Base-by-base conservation (phyloP, 352 stramenopile genomes). In the Blastocystis hominis region DNA sequence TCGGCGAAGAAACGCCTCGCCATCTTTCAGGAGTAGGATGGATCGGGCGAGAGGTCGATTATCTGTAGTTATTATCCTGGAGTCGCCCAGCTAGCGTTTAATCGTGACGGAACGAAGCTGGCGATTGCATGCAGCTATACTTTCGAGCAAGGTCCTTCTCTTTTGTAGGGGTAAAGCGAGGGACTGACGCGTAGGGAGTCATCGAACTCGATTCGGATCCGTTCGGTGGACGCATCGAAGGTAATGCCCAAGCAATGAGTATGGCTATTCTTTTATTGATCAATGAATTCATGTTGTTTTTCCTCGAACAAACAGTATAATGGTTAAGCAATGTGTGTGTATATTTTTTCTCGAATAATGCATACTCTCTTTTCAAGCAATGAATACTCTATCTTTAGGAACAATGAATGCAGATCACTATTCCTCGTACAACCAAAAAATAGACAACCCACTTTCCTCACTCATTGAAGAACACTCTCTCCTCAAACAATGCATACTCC, bases 101-200 rank as follows among this genome's bases (percentile, higher is more conserved):
- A 95, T 88, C 89, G 92, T 76, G 94, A 98, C 89, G 96, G 96
- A 79, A 94, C 91, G 0, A 89, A 96, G 81, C 91, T 98, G 42
- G 96, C 95, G 17, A 93, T 98, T 75, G 95, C 95, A 0, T 92
- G 93, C 70, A 97, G 93, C 44, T 98, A 98, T 91, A 98, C 95
- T 2, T 98, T 97, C 90, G 96, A 98, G 90, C 93, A 98, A 89
- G 96, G 96, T 36, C 20, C 54, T 44, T 47, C 47, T 9, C 30
- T n/a, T 4, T 6, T 34, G 20, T 47, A n/a, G 0, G 62, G 6
- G 30, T 20, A 42, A 20, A 15, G 36, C n/a, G 2, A 13, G 13
- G 50, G 50, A 13, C 13, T 59, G 13, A 59, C 13, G 50, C n/a
- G 50, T 59, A 59, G 50, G 13, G 50, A 59, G 10, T 2, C 50